These are phyloP conservation scores for Colletotrichum australisinense DNA, from an alignment of 2,329 filamentous ascomycete genomes.

Conservation along the genomic window DNA sequence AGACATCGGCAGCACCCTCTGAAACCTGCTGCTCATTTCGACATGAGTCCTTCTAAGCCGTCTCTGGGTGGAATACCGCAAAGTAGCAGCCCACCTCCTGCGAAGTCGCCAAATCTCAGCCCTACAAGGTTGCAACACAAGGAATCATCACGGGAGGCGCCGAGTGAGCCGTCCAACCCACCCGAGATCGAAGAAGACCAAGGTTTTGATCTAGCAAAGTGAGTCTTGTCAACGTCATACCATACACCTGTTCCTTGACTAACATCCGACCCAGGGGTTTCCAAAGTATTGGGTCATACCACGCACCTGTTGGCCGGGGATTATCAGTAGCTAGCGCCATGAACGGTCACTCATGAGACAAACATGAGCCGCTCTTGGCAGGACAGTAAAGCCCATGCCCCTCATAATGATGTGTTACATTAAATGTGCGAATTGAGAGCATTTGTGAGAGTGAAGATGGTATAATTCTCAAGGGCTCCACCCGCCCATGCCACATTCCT, in stretches of 20 bases:
- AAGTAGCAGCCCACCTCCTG: conserved; percentile 70
- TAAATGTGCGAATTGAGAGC: background rate
- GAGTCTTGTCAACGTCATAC: conserved; percentile 39
- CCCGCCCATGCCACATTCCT: conserved; percentile 9
- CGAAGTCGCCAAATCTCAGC: conserved; percentile 65
- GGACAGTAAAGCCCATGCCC: conserved; percentile 1
- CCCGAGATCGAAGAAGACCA: conserved; percentile 59
- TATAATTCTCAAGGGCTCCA: conserved; percentile 20
- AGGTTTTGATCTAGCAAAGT: conserved; percentile 71
- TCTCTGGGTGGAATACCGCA: conserved; percentile 51
- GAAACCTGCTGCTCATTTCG: conserved; percentile 59
- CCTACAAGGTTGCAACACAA: conserved; percentile 51
- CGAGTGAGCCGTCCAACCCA: conserved; percentile 38
- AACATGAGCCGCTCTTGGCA: background rate
- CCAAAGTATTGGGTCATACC: conserved; percentile 73
- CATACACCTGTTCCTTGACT: conserved; percentile 33
- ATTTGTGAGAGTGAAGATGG: conserved; percentile 28
- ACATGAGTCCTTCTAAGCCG: conserved; percentile 69
- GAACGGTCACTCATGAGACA: conserved; percentile 41
- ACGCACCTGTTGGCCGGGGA: conserved; percentile 64
- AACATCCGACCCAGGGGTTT: conserved; percentile 63
- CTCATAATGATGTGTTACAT: background rate
- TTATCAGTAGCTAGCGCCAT: conserved; percentile 56
- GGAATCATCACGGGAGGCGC: conserved; percentile 37
- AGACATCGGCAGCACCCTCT: conserved; percentile 79